Evolutionary conservation across 768 basidiomycete genomes (phyloP).

Genomic region (Termitomyces sp.): DNA sequence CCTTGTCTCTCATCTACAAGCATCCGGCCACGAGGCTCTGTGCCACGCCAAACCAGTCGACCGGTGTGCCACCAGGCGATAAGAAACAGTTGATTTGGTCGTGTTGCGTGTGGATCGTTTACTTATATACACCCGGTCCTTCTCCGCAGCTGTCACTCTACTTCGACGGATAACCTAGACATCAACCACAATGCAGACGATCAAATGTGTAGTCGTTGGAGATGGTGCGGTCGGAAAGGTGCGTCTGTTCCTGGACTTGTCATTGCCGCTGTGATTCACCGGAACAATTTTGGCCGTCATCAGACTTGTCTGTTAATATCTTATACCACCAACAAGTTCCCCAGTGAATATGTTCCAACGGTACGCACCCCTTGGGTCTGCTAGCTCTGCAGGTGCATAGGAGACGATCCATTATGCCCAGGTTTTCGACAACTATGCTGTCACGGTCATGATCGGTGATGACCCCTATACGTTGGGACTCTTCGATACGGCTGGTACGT

Average conservation of each 20-base stretch:
- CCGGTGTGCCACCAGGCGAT: slow-evolving; percentile 22
- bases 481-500: slow-evolving; percentile 97
- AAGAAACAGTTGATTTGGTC: slow-evolving; percentile 11
- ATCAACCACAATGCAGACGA: slow-evolving; percentile 75
- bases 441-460: slow-evolving; percentile 99
- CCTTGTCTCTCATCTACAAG: slow-evolving; percentile 7
- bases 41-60: slow-evolving; percentile 29
- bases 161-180: slow-evolving; percentile 11
- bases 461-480: slow-evolving; percentile 98
- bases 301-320: slow-evolving; percentile 93
- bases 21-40: slow-evolving; percentile 35
- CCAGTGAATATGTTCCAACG: slow-evolving; percentile 98
- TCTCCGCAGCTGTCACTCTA: slow-evolving; percentile 10
- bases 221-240: slow-evolving; percentile 99
- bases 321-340: slow-evolving; percentile 97
- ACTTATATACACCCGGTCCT: slow-evolving; percentile 12
- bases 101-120: slow-evolving; percentile 10
- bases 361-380: slow-evolving; percentile 46
- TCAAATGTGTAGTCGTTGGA: slow-evolving; percentile 96
- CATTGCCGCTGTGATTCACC: background rate
- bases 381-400: slow-evolving; percentile 15
- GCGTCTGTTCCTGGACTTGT: slow-evolving; percentile 23
- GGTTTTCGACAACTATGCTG: slow-evolving; percentile 97
- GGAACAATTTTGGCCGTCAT: slow-evolving; percentile 4
- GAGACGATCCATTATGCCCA: slow-evolving; percentile 25